Conservation (phyloP, 768 basidiomycete species). For the Phallus indusiatus region DNA sequence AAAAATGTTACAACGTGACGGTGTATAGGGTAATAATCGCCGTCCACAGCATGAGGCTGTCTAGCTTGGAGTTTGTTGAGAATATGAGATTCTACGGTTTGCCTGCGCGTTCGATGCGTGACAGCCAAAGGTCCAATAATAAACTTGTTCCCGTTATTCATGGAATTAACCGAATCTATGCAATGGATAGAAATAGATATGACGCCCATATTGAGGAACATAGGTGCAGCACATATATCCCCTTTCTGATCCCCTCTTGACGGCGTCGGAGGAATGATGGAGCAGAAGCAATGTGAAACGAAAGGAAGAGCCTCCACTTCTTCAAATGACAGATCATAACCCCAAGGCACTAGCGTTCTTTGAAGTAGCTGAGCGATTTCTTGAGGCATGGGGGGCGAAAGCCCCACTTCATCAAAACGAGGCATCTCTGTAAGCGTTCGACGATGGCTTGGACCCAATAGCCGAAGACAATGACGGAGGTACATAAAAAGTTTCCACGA, state of each 20-base stretch:
- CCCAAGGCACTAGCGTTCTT: not conserved
- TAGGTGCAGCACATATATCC: not conserved
- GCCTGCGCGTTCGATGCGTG: not conserved
- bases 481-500: slow-evolving; percentile 74
- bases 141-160: not conserved
- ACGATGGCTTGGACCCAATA: slow-evolving; percentile 24
- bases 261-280: not conserved
- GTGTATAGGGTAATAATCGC: slow-evolving; percentile 7
- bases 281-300: not conserved
- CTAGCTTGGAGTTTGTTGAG: not conserved
- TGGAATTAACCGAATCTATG: not conserved
- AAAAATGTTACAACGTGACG: slow-evolving; percentile 26
- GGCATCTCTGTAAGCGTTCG: slow-evolving; percentile 16
- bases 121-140: not conserved
- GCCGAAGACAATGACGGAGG: slow-evolving; percentile 56
- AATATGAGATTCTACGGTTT: not conserved
- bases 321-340: not conserved
- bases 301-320: slow-evolving; percentile 1
- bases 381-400: slow-evolving; percentile 36
- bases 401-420: slow-evolving; percentile 24
- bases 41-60: slow-evolving; percentile 3
- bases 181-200: not conserved
- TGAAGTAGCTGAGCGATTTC: slow-evolving; percentile 16
- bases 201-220: not conserved
- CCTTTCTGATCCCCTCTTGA: not conserved